A percentile compares a stretch with the other conserved stretches of the same genome.
Evolutionary conservation across 2,329 filamentous ascomycete species (phyloP).

Genomic region (Zasmidium cellare): DNA sequence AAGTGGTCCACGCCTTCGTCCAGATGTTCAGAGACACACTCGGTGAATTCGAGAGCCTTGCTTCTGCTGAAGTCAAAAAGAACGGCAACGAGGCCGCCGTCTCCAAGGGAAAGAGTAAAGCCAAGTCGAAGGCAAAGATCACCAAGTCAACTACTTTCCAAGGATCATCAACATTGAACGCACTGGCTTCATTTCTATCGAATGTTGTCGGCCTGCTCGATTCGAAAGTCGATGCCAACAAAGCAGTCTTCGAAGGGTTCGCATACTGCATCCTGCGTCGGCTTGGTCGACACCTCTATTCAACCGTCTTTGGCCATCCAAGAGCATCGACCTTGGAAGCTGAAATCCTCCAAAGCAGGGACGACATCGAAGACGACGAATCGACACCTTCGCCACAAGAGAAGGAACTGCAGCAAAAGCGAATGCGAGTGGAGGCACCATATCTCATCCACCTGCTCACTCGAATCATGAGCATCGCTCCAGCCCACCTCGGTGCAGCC

Average conservation of each 20-base stretch:
- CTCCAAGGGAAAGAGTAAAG: neutral
- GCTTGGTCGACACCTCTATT: slow-evolving; percentile 40
- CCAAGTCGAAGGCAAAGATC: slow-evolving; percentile 25
- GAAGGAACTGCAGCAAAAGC: slow-evolving; percentile 17
- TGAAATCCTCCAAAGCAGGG: slow-evolving; percentile 23
- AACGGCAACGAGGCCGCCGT: slow-evolving; percentile 14
- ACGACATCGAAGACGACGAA: slow-evolving; percentile 27
- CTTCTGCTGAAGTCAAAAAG: slow-evolving; percentile 23
- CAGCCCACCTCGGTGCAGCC: slow-evolving; percentile 33
- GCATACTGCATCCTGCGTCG: slow-evolving; percentile 42
- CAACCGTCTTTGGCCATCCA: slow-evolving; percentile 38
- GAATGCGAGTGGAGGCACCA: slow-evolving; percentile 39
- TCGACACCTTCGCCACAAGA: slow-evolving; percentile 11
- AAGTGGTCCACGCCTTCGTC: slow-evolving; percentile 31
- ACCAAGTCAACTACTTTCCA: slow-evolving; percentile 21
- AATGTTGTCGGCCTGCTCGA: slow-evolving; percentile 40
- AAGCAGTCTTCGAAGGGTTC: slow-evolving; percentile 46
- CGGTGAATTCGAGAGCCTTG: slow-evolving; percentile 23
- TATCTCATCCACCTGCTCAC: slow-evolving; percentile 44
- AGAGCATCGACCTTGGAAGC: slow-evolving; percentile 23
- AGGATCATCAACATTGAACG: slow-evolving; percentile 22
- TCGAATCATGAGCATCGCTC: slow-evolving; percentile 40
- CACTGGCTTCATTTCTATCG: slow-evolving; percentile 37
- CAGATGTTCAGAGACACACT: slow-evolving; percentile 41
- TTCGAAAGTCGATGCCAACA: slow-evolving; percentile 36